Evolutionary conservation across 352 stramenopile genomes (phyloP).

Genomic region (Globisporangium parvum): DNA sequence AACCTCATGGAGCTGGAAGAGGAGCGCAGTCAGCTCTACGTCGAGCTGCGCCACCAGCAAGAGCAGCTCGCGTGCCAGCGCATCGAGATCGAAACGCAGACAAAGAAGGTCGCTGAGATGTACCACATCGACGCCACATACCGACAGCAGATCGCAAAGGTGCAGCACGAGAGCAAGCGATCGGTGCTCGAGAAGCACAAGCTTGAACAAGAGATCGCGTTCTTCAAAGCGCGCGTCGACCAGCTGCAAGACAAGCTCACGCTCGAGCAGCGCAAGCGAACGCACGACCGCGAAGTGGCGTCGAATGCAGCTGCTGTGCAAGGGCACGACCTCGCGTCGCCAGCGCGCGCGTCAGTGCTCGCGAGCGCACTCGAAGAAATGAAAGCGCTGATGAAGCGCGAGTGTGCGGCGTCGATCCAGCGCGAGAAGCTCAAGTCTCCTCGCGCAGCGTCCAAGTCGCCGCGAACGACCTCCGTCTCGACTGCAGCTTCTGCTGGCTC

Average conservation of each 20-base stretch:
- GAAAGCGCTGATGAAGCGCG: constrained; percentile 24
- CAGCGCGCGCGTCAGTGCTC: constrained; percentile 19
- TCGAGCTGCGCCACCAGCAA: constrained; percentile 34
- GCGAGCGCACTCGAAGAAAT: constrained; percentile 34
- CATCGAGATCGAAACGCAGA: constrained; percentile 21
- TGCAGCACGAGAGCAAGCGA: constrained; percentile 36
- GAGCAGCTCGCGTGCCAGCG: constrained; percentile 22
- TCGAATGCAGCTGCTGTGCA: neutral
- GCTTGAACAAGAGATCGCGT: constrained; percentile 36
- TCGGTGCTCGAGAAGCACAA: constrained; percentile 34
- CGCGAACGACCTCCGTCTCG: neutral
- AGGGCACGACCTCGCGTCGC: constrained; percentile 8
- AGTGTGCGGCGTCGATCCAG: constrained; percentile 23
- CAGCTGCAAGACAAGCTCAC: constrained; percentile 38
- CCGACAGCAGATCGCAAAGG: constrained; percentile 26
- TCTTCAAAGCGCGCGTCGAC: constrained; percentile 27
- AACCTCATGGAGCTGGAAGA: constrained; percentile 58
- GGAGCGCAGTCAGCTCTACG: constrained; percentile 38
- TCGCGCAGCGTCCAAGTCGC: constrained; percentile 10
- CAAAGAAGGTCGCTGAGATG: constrained; percentile 23
- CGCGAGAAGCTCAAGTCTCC: constrained; percentile 26
- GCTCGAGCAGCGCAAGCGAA: constrained; percentile 45
- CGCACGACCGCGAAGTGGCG: constrained; percentile 36
- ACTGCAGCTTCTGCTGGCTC: neutral
- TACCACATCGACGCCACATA: constrained; percentile 23